phyloP scores from a whole-genome alignment of 2,329 filamentous ascomycete species.

The Colletotrichum salicis region DNA sequence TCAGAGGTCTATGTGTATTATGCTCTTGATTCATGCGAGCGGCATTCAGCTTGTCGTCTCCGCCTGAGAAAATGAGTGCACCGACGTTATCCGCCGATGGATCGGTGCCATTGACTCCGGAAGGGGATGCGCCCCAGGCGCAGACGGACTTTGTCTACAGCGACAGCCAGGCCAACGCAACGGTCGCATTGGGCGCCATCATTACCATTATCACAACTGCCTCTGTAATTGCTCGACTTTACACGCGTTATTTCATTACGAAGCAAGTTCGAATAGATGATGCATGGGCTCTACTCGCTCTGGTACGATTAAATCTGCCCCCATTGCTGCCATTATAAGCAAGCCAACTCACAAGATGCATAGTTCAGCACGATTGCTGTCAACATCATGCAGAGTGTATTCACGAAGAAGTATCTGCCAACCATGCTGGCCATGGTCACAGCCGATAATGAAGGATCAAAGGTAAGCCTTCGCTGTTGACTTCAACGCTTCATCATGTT shows the following conservation, averaged over 20 bases:
- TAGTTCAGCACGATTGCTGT: too few species aligned
- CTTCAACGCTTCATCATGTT: too few species aligned
- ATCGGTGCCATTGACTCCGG: background rate
- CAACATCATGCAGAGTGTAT: too few species aligned
- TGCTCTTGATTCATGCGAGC: background rate
- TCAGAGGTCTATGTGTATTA: background rate
- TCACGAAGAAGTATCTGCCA: too few species aligned
- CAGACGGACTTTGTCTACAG: too few species aligned
- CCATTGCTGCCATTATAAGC: too few species aligned
- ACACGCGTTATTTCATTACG: conserved; percentile 9
- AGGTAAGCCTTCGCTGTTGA: too few species aligned
- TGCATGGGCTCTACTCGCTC: conserved; percentile 5
- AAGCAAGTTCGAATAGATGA: conserved; percentile 10
- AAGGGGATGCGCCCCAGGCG: background rate
- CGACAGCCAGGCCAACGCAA: background rate
- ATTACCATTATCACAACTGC: conserved; percentile 6
- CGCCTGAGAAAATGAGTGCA: background rate
- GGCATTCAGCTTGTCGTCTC: background rate
- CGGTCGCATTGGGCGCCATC: background rate
- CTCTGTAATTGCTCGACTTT: conserved; percentile 6
- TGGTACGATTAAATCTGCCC: background rate
- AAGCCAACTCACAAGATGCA: too few species aligned
- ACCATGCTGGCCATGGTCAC: too few species aligned
- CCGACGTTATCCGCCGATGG: background rate
- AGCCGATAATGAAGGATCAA: too few species aligned